Percentiles rank a stretch among this genome's conserved stretches.
These are phyloP conservation scores for Saccharum hybrid DNA, from an alignment of 202 grass and related monocot species.

Conservation along the genomic window DNA sequence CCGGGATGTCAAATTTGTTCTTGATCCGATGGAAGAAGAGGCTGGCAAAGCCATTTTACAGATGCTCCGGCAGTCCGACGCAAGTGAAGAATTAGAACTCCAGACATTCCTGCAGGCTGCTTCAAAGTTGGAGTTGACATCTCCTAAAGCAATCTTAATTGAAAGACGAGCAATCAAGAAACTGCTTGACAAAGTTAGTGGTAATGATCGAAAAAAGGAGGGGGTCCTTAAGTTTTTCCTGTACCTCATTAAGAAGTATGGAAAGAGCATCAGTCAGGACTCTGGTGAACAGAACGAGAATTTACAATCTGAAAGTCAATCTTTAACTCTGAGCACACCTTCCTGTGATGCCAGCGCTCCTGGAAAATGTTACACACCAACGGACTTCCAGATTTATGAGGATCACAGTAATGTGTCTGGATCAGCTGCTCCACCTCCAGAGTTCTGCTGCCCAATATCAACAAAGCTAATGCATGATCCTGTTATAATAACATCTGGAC, in stretches of 20 bases:
- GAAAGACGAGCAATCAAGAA: constrained; percentile 85
- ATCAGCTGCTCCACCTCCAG: constrained; percentile 57
- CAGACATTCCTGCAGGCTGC: constrained; percentile 67
- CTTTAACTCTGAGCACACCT: constrained; percentile 33
- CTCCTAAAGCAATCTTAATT: constrained; percentile 86
- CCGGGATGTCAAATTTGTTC: constrained; percentile 62
- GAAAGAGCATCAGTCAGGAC: constrained; percentile 61
- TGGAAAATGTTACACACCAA: constrained; percentile 45
- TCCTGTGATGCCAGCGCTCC: constrained; percentile 33
- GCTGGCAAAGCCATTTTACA: constrained; percentile 74
- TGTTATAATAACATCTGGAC: constrained; percentile 89
- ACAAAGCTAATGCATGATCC: constrained; percentile 83
- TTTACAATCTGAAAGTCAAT: constrained; percentile 40
- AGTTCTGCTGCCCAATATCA: constrained; percentile 91
- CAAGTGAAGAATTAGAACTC: constrained; percentile 77
- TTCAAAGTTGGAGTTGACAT: constrained; percentile 78
- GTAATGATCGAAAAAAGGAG: constrained; percentile 73
- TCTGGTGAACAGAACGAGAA: constrained; percentile 46
- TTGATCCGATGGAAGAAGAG: constrained; percentile 72
- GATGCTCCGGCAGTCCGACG: constrained; percentile 60
- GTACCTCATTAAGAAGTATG: constrained; percentile 78
- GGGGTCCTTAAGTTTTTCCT: constrained; percentile 63
- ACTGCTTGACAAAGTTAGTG: constrained; percentile 60
- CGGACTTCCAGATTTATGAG: constrained; percentile 44
- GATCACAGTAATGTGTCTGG: constrained; percentile 49